phyloP scores from a whole-genome alignment of 495 filamentous ascomycete genomes.

The Podospora australis region DNA sequence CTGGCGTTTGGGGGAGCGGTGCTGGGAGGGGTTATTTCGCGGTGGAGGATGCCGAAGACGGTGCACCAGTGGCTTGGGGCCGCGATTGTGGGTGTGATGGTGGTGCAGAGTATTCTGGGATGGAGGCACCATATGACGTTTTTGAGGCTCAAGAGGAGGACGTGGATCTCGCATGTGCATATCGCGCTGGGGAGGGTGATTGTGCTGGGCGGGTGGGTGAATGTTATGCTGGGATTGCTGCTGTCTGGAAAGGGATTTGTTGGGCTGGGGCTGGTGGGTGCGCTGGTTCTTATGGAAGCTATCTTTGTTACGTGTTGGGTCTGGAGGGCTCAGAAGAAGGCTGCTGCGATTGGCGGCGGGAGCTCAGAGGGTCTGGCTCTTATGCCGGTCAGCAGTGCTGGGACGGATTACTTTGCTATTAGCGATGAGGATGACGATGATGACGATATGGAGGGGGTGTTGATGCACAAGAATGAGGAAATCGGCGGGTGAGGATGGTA shows the following conservation, averaged over 20 bases:
- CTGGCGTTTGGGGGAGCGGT: slow-evolving; percentile 14
- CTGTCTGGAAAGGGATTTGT: slow-evolving; percentile 13
- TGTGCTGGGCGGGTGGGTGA: slow-evolving; percentile 19
- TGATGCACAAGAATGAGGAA: too few species aligned
- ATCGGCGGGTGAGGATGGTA: neutral
- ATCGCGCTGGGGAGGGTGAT: slow-evolving; percentile 20
- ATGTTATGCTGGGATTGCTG: slow-evolving; percentile 20
- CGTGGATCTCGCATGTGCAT: slow-evolving; percentile 23
- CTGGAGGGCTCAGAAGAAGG: slow-evolving; percentile 4
- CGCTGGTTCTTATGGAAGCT: slow-evolving; percentile 9
- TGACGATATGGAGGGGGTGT: too few species aligned
- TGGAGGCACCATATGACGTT: slow-evolving; percentile 29
- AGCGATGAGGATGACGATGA: neutral
- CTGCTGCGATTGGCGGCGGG: neutral
- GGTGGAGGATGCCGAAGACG: slow-evolving; percentile 7
- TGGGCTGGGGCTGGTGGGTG: neutral
- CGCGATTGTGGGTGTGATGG: slow-evolving; percentile 6
- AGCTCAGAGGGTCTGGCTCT: neutral
- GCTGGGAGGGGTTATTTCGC: slow-evolving; percentile 13
- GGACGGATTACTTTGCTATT: neutral
- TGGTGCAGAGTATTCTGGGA: slow-evolving; percentile 20
- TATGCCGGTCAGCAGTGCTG: neutral
- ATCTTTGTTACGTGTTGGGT: slow-evolving; percentile 10
- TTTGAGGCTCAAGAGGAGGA: slow-evolving; percentile 16
- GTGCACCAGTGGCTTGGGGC: slow-evolving; percentile 22